Conservation (phyloP, 176 grass and related monocot genomes). For the Typha latifolia region DNA sequence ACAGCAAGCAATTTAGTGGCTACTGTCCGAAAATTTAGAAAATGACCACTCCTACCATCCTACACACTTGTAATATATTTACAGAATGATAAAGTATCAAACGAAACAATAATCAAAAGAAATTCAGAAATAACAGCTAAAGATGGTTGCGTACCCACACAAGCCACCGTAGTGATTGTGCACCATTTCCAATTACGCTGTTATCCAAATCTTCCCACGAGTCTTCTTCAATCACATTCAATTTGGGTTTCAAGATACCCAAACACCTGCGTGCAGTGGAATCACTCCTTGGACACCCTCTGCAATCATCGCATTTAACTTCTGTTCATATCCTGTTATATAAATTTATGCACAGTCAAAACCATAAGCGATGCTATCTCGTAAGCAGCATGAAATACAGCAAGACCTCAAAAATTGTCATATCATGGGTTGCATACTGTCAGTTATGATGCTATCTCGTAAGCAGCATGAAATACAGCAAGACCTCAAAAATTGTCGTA, state of each 20-base stretch:
- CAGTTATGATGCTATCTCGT: neutral
- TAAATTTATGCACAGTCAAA: constrained; percentile 26
- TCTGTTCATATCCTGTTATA: constrained; percentile 26
- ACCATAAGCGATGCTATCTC: neutral
- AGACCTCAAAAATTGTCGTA: constrained; percentile 5
- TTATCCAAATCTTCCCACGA: constrained; percentile 94
- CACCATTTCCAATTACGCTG: constrained; percentile 52
- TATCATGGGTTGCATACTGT: neutral
- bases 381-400: constrained; percentile 5
- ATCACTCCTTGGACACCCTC: constrained; percentile 78
- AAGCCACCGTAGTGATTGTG: constrained; percentile 67
- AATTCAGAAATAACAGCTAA: neutral
- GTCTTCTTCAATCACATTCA: constrained; percentile 74
- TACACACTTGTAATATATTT: neutral
- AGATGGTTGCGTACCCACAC: constrained; percentile 57
- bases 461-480: constrained; percentile 7
- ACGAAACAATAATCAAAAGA: neutral
- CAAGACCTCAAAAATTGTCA: constrained; percentile 3
- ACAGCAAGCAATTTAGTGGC: too few relatives aligned
- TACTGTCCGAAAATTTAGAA: too few relatives aligned
- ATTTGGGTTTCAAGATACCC: constrained; percentile 76
- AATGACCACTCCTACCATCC: too few relatives aligned
- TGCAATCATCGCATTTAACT: constrained; percentile 45
- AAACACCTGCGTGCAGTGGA: constrained; percentile 56
- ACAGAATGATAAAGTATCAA: neutral